Conservation (phyloP, 2,329 filamentous ascomycete species). For the Arthrobotrys megalospora region DNA sequence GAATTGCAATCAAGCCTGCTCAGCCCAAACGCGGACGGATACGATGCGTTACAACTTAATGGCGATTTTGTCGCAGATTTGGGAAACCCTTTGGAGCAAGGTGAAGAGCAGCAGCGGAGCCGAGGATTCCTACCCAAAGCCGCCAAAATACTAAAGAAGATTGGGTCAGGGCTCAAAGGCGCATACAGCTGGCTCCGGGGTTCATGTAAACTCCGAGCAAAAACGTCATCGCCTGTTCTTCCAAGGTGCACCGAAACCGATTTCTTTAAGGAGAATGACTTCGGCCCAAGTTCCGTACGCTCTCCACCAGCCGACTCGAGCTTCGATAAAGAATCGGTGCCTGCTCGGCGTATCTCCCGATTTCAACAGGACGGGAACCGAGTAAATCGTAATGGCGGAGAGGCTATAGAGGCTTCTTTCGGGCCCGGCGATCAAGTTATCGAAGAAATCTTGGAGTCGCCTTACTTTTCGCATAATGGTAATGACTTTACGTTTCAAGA, state of each 20-base stretch:
- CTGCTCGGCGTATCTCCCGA: neutral
- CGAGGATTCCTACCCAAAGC: neutral
- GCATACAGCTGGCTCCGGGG: neutral
- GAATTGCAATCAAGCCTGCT: neutral
- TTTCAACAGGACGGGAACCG: neutral
- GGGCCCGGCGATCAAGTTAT: neutral
- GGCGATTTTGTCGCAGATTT: neutral
- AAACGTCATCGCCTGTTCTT: neutral
- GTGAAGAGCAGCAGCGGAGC: neutral
- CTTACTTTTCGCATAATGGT: neutral
- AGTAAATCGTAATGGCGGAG: neutral
- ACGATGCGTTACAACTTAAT: neutral
- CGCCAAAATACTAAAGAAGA: neutral
- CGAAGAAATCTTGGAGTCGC: slow-evolving; percentile 3
- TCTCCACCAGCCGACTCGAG: neutral
- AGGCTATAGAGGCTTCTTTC: neutral
- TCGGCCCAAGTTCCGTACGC: neutral
- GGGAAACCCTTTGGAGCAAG: neutral
- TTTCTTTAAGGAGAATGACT: neutral
- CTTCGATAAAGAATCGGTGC: too few species aligned
- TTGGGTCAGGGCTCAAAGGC: neutral
- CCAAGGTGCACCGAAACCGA: neutral
- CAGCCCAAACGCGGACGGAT: neutral
- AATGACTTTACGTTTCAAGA: slow-evolving; percentile 13
- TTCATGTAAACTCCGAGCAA: neutral